These are phyloP conservation scores for Pleurotus ostreatus DNA, from an alignment of 768 basidiomycete species.

Conservation along the genomic window DNA sequence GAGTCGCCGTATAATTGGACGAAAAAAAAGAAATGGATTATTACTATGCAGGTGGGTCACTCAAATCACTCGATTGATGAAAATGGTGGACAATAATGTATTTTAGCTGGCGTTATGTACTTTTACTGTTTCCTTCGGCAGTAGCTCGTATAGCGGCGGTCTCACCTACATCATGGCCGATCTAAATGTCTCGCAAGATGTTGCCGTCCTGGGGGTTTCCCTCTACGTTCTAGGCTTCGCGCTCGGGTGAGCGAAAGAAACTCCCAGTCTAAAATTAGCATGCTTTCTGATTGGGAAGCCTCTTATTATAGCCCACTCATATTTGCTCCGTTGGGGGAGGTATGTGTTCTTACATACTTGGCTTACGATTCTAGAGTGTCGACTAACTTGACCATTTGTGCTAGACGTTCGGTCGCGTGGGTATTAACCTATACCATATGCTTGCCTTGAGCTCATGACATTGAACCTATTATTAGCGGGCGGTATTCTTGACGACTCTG, in stretches of 20 bases:
- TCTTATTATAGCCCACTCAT: constrained; percentile 35
- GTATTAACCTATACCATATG: constrained; percentile 9
- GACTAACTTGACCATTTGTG: too few species aligned
- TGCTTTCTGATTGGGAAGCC: neutral
- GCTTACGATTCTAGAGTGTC: too few species aligned
- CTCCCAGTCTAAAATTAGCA: constrained; percentile 3
- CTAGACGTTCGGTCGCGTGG: constrained; percentile 52
- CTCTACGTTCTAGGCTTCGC: constrained; percentile 64
- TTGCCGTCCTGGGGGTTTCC: constrained; percentile 57
- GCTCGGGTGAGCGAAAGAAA: constrained; percentile 36
- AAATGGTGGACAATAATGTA: neutral
- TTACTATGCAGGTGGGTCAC: constrained; percentile 44
- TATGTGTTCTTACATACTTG: constrained; percentile 19
- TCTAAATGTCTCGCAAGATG: constrained; percentile 43
- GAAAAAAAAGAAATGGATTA: constrained; percentile 42
- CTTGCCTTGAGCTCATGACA: neutral
- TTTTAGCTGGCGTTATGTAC: constrained; percentile 47
- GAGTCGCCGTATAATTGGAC: constrained; percentile 59
- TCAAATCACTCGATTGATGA: neutral
- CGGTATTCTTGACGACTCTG: constrained; percentile 50
- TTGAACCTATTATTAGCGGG: constrained; percentile 32
- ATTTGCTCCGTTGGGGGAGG: constrained; percentile 60
- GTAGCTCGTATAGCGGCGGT: constrained; percentile 54
- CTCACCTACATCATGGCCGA: constrained; percentile 39
- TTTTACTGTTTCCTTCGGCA: constrained; percentile 56